Conservation (phyloP, 805 yeast genomes). For the Starmerella etchellsii region DNA sequence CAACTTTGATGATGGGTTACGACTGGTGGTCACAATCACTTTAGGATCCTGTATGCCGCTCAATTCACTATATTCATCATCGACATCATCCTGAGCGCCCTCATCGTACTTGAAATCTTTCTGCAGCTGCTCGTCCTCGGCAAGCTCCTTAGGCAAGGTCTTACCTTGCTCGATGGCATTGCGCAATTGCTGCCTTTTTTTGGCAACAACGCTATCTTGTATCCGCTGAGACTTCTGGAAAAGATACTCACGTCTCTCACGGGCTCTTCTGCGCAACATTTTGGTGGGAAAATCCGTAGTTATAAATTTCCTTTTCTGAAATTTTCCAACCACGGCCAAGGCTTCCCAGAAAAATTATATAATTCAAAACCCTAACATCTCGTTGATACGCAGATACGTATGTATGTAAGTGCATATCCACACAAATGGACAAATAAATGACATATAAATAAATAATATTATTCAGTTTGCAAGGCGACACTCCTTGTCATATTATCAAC, state of each 20-base stretch:
- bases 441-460: neutral
- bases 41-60: constrained; percentile 87
- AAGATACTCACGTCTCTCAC: constrained; percentile 89
- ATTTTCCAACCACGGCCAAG: neutral
- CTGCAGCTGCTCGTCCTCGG: constrained; percentile 74
- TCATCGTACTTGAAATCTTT: constrained; percentile 80
- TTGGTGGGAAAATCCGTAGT: too few species aligned
- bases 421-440: too few species aligned
- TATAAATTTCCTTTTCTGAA: neutral
- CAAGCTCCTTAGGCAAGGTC: constrained; percentile 75
- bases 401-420: neutral
- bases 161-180: constrained; percentile 87
- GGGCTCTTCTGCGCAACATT: constrained; percentile 78
- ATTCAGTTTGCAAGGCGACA: constrained; percentile 35
- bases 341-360: neutral
- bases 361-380: neutral
- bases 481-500: constrained; percentile 82
- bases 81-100: constrained; percentile 48
- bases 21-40: constrained; percentile 80
- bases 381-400: too few species aligned
- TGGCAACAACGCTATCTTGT: constrained; percentile 75
- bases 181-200: constrained; percentile 73
- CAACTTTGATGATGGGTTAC: constrained; percentile 76
- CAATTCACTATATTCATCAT: constrained; percentile 81
- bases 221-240: constrained; percentile 79